Base-by-base conservation (phyloP, 2,329 filamentous ascomycete species). In the Alternaria viburni region DNA sequence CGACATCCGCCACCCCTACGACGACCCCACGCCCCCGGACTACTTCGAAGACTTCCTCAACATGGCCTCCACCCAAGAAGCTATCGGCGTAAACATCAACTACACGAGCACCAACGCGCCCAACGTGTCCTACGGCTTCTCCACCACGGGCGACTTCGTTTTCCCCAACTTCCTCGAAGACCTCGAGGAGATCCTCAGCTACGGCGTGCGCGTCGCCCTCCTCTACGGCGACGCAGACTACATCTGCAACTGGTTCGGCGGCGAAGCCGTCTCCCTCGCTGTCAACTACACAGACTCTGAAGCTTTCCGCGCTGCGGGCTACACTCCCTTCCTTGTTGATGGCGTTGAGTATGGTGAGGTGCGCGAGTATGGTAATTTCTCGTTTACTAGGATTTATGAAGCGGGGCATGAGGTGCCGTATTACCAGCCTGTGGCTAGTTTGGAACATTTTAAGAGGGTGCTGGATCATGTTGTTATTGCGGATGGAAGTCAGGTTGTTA, bases 281-380 rank as follows among this genome's bases (percentile, higher is more conserved):
- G 79, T 92, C 1, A 73, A 77, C 32, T 90, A 90, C 70, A 79
- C 82, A 1, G 74, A 81, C 9, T 78, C 81, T 45, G 72, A 78
- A 6, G 70, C 77, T 3, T 96, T 95, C 76, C 81, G 84, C 2
- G 79, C 82, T 0, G 89, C 92, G 0, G 92, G 91, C 0, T 96
- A 95, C 77, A 88, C 90, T 41, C 91, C 91, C 71, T 86, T 85
- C 46, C 82, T 86, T 11, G 89, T 91, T 76, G 87, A 88, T 73
- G 91, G 87, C 55, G 43, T 82, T 21, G 79, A 84, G 47, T 83
- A 83, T 21, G 93, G 92, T 25, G 86, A 87, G 60, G 91, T 92
- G 0, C 86, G 92, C 10, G 91, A 96, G 78, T 92, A 88, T 69
- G 92, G 90, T 6, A 93, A 93, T 61, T 81, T 87, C 52, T 83